Evolutionary conservation across 371 early-diverging fungal genomes (phyloP).

Genomic region (Fennellomyces sp.): DNA sequence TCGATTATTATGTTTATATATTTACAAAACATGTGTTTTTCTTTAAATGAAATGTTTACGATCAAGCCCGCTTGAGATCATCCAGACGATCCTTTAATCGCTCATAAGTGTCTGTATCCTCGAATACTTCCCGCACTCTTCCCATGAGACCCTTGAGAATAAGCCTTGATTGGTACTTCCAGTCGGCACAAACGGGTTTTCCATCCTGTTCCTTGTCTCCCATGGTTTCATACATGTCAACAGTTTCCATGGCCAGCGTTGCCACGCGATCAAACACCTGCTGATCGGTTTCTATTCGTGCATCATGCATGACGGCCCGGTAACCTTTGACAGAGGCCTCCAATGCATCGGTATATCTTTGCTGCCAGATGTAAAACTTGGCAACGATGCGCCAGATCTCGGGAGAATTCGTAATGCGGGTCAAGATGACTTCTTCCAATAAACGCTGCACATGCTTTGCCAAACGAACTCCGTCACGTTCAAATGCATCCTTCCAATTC

Average conservation of each 20-base stretch:
- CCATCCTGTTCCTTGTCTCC: constrained; percentile 55
- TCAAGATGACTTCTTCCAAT: constrained; percentile 67
- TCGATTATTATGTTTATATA: background rate
- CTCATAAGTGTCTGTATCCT: constrained; percentile 66
- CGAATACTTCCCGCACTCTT: constrained; percentile 75
- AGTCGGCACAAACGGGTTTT: constrained; percentile 75
- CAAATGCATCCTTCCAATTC: constrained; percentile 66
- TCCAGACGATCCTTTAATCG: constrained; percentile 62
- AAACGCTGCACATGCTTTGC: constrained; percentile 53
- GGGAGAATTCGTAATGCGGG: constrained; percentile 76
- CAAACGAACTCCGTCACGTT: constrained; percentile 42
- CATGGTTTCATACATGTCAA: constrained; percentile 77
- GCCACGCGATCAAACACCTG: constrained; percentile 73
- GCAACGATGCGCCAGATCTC: constrained; percentile 78
- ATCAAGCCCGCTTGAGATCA: constrained; percentile 48
- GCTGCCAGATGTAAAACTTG: constrained; percentile 74
- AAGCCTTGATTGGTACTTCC: constrained; percentile 85
- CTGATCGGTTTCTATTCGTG: constrained; percentile 68
- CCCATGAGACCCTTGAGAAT: constrained; percentile 84
- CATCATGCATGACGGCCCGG: constrained; percentile 74
- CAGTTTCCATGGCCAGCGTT: constrained; percentile 70
- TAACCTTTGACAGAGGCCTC: constrained; percentile 86
- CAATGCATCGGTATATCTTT: constrained; percentile 65
- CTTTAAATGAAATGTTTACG: too few species aligned
- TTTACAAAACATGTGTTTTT: background rate